phyloP scores from a whole-genome alignment of 768 basidiomycete genomes.

The Pulveroboletus sp. region DNA sequence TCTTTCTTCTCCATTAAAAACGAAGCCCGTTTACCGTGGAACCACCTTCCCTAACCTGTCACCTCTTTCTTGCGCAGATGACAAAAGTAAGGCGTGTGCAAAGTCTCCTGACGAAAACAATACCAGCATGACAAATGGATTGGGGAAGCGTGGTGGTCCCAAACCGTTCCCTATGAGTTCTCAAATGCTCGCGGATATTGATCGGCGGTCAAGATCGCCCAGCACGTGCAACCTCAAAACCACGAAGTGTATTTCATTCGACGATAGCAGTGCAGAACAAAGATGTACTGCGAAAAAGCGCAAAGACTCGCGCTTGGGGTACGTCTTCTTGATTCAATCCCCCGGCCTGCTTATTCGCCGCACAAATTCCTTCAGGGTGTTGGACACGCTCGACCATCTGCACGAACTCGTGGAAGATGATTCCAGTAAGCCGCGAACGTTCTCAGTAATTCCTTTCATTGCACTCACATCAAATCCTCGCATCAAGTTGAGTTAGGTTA shows the following conservation, averaged over 20 bases:
- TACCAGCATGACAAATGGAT: neutral
- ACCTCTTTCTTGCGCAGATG: slow-evolving; percentile 15
- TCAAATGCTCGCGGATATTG: slow-evolving; percentile 38
- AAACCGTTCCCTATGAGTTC: slow-evolving; percentile 49
- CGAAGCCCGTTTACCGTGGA: slow-evolving; percentile 6
- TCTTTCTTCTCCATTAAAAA: slow-evolving; percentile 20
- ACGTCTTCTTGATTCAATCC: neutral
- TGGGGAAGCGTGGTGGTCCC: neutral
- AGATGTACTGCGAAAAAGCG: slow-evolving; percentile 30
- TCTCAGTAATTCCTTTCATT: neutral
- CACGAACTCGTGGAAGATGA: slow-evolving; percentile 34
- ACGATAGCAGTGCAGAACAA: slow-evolving; percentile 27
- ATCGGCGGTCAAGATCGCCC: slow-evolving; percentile 25
- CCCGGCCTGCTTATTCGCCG: slow-evolving; percentile 6
- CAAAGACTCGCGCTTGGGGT: slow-evolving; percentile 26
- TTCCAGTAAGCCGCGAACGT: slow-evolving; percentile 32
- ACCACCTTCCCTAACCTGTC: slow-evolving; percentile 23
- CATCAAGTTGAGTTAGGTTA: slow-evolving; percentile 48
- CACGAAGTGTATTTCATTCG: slow-evolving; percentile 31
- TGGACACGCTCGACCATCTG: slow-evolving; percentile 8
- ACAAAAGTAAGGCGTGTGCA: slow-evolving; percentile 18
- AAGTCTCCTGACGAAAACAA: slow-evolving; percentile 1
- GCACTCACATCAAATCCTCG: neutral
- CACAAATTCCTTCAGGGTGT: slow-evolving; percentile 7
- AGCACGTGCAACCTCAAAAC: slow-evolving; percentile 4